Evolutionary conservation across 441 rosid genomes (phyloP).

Genomic region (Adansonia rubrostipa): DNA sequence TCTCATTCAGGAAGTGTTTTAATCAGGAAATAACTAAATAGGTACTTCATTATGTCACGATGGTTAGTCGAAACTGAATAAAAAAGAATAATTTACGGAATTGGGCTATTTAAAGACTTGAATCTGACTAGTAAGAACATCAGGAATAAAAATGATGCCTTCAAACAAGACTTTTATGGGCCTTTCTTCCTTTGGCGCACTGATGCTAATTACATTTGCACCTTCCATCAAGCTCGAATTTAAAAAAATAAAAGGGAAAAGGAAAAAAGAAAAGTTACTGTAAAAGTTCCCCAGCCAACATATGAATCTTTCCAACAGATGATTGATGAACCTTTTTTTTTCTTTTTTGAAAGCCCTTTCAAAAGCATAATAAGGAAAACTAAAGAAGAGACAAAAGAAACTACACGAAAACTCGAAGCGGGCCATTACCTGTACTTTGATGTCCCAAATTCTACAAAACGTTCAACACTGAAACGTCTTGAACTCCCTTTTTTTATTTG

Average conservation of each 20-base stretch:
- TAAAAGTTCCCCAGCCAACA: not conserved
- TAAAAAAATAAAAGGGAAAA: not conserved
- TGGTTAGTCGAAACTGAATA: not conserved
- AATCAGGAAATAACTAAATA: not conserved
- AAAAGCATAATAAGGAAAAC: conserved; percentile 20
- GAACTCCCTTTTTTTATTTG: not conserved
- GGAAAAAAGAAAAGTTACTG: not conserved
- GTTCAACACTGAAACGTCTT: not conserved
- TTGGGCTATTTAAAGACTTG: not conserved
- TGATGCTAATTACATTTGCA: not conserved
- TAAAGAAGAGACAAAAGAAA: conserved; percentile 1
- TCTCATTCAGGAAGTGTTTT: not conserved
- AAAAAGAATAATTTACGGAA: not conserved
- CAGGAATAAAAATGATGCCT: not conserved
- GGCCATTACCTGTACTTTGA: conserved; percentile 25
- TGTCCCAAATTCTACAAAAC: conserved; percentile 14
- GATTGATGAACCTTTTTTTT: not conserved
- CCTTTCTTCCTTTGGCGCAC: not conserved
- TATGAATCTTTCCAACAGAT: conserved; percentile 20
- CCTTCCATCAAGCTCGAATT: conserved; percentile 4
- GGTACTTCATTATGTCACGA: not conserved
- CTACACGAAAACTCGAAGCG: conserved; percentile 18
- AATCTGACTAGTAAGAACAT: not conserved
- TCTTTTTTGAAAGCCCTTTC: not conserved
- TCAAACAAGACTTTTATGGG: not conserved